Conservation (phyloP, 495 filamentous ascomycete species). For the Evernia prunastri region DNA sequence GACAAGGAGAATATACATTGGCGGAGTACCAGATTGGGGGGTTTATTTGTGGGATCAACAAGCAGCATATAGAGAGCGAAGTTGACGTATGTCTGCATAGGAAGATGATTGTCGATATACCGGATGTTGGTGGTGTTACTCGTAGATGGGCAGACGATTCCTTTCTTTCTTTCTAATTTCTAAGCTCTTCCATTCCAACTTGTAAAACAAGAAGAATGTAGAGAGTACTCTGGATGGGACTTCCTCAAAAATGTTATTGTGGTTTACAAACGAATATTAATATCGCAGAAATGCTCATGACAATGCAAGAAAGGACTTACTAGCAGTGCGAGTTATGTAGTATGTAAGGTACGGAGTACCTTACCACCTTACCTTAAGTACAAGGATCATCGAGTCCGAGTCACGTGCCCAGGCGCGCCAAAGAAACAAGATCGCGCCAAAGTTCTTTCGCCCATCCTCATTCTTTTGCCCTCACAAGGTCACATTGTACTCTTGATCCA, state of each 20-base stretch:
- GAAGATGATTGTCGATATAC: not conserved
- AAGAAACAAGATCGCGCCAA: too few species aligned
- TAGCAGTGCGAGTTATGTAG: too few species aligned
- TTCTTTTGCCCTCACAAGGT: too few species aligned
- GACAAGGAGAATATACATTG: not conserved
- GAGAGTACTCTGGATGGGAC: too few species aligned
- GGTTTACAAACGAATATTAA: too few species aligned
- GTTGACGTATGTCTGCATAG: not conserved
- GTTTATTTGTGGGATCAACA: too few species aligned
- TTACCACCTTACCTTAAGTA: not conserved
- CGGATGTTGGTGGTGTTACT: not conserved
- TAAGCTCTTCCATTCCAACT: not conserved
- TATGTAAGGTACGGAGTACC: too few species aligned
- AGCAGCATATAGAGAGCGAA: not conserved
- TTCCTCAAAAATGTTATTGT: too few species aligned
- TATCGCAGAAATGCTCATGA: not conserved
- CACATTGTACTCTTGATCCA: not conserved
- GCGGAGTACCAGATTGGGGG: not conserved
- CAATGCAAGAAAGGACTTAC: not conserved
- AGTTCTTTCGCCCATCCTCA: too few species aligned
- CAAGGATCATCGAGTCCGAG: too few species aligned
- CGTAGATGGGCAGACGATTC: not conserved
- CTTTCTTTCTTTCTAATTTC: too few species aligned
- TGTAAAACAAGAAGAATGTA: not conserved
- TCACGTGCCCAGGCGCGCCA: not conserved